Evolutionary conservation across 768 basidiomycete genomes (phyloP).

Genomic region (Antrodiella citrinella): DNA sequence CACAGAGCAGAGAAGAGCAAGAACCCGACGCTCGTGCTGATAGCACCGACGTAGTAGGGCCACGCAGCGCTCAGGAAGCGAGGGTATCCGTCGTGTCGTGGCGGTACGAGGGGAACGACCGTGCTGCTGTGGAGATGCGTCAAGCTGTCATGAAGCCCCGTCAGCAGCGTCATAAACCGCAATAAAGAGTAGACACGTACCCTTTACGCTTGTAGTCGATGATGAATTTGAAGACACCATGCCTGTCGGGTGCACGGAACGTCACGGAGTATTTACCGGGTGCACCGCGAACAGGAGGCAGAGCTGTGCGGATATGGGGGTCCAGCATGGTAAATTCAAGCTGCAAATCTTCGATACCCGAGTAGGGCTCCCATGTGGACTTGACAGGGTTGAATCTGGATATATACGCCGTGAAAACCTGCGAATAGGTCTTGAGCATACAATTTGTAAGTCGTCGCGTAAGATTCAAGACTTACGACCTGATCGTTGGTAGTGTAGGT

Average conservation of each 20-base stretch:
- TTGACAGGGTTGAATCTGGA: constrained; percentile 55
- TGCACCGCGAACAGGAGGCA: constrained; percentile 46
- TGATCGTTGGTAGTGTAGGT: constrained; percentile 84
- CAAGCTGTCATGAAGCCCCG: constrained; percentile 37
- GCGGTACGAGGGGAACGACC: constrained; percentile 84
- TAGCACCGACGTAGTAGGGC: constrained; percentile 91
- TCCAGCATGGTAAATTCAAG: constrained; percentile 99
- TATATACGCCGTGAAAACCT: constrained; percentile 72
- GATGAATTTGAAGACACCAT: constrained; percentile 98
- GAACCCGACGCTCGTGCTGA: constrained; percentile 83
- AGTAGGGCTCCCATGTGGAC: constrained; percentile 63
- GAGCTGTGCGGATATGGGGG: constrained; percentile 82
- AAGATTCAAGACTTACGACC: constrained; percentile 44
- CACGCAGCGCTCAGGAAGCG: constrained; percentile 93
- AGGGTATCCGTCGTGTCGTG: constrained; percentile 90
- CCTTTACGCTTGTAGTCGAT: constrained; percentile 86
- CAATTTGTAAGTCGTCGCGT: neutral
- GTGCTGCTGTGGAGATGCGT: constrained; percentile 67
- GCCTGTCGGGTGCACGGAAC: constrained; percentile 89
- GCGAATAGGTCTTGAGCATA: neutral
- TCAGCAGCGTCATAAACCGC: neutral
- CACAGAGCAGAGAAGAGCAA: constrained; percentile 81
- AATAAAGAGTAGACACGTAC: constrained; percentile 32
- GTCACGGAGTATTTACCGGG: constrained; percentile 71
- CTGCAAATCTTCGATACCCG: constrained; percentile 71